phyloP scores from a whole-genome alignment of 257 asterid species.

The Fraxinus americana region DNA sequence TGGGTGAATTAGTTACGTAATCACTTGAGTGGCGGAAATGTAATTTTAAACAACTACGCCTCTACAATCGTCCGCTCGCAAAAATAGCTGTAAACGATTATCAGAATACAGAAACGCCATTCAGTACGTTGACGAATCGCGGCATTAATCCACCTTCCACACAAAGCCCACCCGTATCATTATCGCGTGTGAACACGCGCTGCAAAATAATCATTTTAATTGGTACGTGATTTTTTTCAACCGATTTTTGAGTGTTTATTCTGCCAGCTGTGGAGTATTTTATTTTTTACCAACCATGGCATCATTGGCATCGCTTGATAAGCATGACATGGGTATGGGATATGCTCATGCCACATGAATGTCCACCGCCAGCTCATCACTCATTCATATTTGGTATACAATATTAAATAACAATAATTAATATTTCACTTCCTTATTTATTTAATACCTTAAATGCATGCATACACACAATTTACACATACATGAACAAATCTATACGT shows the following conservation, averaged over 20 bases:
- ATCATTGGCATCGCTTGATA: slow-evolving; percentile 29
- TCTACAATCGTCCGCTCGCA: slow-evolving; percentile 22
- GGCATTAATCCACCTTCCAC: neutral
- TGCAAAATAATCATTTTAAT: accelerated
- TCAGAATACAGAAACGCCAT: slow-evolving; percentile 33
- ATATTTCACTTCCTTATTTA: neutral
- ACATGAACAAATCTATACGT: slow-evolving; percentile 17
- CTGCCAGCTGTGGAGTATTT: neutral
- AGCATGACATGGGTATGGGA: slow-evolving; percentile 27
- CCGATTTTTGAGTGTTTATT: neutral
- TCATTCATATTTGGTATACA: slow-evolving; percentile 1
- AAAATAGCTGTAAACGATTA: slow-evolving; percentile 43
- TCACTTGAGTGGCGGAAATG: slow-evolving; percentile 45
- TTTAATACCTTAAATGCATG: neutral
- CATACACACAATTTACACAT: neutral
- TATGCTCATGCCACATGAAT: slow-evolving; percentile 31
- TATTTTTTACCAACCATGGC: slow-evolving; percentile 23
- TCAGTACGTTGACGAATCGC: slow-evolving; percentile 43
- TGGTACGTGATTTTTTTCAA: neutral
- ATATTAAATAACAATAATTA: neutral
- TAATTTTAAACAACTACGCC: neutral
- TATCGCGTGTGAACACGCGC: neutral
- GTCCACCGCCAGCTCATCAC: slow-evolving; percentile 46
- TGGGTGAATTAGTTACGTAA: neutral
- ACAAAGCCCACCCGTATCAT: neutral